Base-by-base conservation (phyloP, 1,284 basidiomycete genomes). In the Ceratobasidium sp. region DNA sequence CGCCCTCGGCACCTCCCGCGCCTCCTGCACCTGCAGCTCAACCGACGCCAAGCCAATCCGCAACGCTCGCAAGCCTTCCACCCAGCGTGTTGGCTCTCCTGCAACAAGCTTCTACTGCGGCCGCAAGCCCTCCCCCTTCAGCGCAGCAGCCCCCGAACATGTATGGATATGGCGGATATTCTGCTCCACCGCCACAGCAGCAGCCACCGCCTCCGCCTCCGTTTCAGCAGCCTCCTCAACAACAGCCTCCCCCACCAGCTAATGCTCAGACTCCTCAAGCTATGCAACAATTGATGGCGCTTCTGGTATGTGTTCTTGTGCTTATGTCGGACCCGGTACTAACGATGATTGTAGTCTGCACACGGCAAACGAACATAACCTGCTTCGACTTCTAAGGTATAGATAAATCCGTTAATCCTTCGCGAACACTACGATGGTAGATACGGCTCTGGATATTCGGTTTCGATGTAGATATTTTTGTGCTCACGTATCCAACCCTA, bases 51-150 rank as follows among this genome's bases (percentile, higher is more conserved):
- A 63, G 28, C n/a, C 58, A 53, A 28, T 45, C 76, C n/a, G 56
- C 76, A 0, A 39, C 73, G 15, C 71, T 89, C 68, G 83, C 83
- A 49, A 84, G 83, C 10, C 82, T 92, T 33, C 90, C 91, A 3
- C 88, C 90, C 0, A 90, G 90, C 79, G 86, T 92, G n/a, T 83
- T 91, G 61, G 89, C 91, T 0, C 81, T 92, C 64, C 82, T 92
- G 26, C 90, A 91, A 80, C 85, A 84, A 51, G 64, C 66, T 54
- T 82, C 86, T 15, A 84, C 84, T 33, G 84, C 84, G 54, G 86
- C 86, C 77, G 84, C 86, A 26, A 85, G 85, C 61, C 85, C 84
- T 71, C 79, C 81, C 42, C 80, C 83, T 13, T 77, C 83, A 4
- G 80, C 64, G 15, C 73, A 42, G 31, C 77, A 33, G 13, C 69